Percentiles rank a stretch among this genome's conserved stretches.
These are phyloP conservation scores for Trichoderma brevicompactum DNA, from an alignment of 2,329 filamentous ascomycete species.

Conservation along the genomic window DNA sequence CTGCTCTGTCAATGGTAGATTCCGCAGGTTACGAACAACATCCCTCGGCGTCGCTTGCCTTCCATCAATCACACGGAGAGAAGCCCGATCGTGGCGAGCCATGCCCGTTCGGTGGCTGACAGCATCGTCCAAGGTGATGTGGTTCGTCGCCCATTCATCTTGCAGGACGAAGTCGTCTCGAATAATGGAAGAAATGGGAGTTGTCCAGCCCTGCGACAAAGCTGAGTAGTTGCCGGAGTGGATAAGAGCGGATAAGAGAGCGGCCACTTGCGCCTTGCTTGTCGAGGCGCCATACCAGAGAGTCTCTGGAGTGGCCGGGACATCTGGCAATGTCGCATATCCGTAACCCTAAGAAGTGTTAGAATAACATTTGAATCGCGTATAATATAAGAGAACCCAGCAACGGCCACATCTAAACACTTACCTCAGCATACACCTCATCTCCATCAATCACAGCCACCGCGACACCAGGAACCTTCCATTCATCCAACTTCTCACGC, in stretches of 20 bases:
- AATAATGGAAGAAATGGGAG: constrained; percentile 52
- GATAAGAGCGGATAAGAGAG: constrained; percentile 53
- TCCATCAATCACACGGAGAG: constrained; percentile 38
- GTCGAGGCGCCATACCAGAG: constrained; percentile 61
- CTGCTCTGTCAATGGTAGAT: constrained; percentile 50
- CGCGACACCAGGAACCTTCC: constrained; percentile 39
- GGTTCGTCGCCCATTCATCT: constrained; percentile 51
- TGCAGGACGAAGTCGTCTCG: constrained; percentile 57
- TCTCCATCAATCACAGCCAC: constrained; percentile 38
- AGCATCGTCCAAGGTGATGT: constrained; percentile 59
- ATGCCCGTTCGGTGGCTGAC: constrained; percentile 58
- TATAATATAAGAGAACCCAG: neutral
- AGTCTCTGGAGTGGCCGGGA: constrained; percentile 49
- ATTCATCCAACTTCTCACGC: constrained; percentile 20
- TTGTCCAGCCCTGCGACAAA: constrained; percentile 49
- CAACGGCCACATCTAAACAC: neutral
- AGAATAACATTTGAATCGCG: neutral
- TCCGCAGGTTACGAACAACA: constrained; percentile 49
- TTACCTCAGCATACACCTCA: constrained; percentile 36
- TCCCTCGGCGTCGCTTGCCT: constrained; percentile 41
- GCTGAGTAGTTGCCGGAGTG: constrained; percentile 46
- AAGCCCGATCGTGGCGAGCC: constrained; percentile 46
- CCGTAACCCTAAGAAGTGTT: constrained; percentile 37
- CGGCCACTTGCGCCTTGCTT: constrained; percentile 59
- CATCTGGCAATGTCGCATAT: constrained; percentile 42